These are phyloP conservation scores for Xylaria sp. DNA, from an alignment of 2,329 filamentous ascomycete species.

Conservation along the genomic window DNA sequence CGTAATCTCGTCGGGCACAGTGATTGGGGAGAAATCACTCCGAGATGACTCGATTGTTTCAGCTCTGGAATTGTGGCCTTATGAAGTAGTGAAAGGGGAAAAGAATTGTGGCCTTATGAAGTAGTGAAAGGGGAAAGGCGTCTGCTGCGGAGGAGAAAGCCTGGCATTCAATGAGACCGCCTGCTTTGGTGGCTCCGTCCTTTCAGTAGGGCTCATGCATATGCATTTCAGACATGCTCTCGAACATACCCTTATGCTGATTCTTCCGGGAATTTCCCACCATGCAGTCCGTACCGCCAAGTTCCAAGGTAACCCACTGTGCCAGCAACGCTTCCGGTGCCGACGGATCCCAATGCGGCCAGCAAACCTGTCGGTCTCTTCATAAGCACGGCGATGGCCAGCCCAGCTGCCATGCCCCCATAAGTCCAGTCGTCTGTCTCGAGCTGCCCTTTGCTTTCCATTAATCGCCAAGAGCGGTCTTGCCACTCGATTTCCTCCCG, in stretches of 20 bases:
- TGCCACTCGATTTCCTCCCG: conserved; percentile 58
- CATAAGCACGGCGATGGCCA: conserved; percentile 29
- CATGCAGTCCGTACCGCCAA: conserved; percentile 46
- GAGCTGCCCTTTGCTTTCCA: conserved; percentile 53
- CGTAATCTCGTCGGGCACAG: too few species aligned
- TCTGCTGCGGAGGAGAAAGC: background rate
- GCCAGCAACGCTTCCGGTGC: conserved; percentile 45
- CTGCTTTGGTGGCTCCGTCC: background rate
- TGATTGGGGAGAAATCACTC: too few species aligned
- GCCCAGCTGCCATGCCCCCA: conserved; percentile 35
- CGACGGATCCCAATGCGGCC: conserved; percentile 40
- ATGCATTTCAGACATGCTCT: background rate
- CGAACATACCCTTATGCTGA: background rate
- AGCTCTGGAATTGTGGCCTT: background rate
- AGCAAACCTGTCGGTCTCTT: conserved; percentile 33
- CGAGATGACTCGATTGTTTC: background rate
- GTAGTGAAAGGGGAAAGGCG: too few species aligned
- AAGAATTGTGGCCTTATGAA: background rate
- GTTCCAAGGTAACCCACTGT: conserved; percentile 41
- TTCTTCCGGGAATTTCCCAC: conserved; percentile 35
- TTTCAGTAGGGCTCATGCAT: background rate
- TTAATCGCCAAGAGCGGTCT: conserved; percentile 56
- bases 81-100: background rate
- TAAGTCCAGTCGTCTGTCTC: conserved; percentile 53
- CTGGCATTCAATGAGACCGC: background rate